Percentiles rank a stretch among this genome's conserved stretches.
Evolutionary conservation across 352 stramenopile genomes (phyloP).

Genomic region (Achlya hypogyna): DNA sequence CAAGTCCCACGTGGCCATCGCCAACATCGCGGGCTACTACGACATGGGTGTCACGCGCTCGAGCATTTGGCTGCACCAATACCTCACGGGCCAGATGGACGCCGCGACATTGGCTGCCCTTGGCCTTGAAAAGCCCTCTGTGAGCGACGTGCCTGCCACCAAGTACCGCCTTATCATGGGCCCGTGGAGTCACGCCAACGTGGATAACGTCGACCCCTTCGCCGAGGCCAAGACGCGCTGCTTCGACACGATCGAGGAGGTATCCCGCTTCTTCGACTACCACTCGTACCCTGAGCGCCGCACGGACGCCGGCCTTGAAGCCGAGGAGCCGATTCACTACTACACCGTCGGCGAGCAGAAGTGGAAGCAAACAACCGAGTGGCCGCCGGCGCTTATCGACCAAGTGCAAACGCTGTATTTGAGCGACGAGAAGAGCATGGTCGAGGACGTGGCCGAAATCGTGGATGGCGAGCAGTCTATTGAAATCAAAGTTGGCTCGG

Average conservation of each 20-base stretch:
- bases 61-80: slow-evolving; percentile 67
- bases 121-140: slow-evolving; percentile 33
- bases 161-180: slow-evolving; percentile 65
- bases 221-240: slow-evolving; percentile 74
- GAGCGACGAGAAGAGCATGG: slow-evolving; percentile 40
- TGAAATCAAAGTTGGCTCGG: not conserved
- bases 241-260: slow-evolving; percentile 75
- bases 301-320: slow-evolving; percentile 35
- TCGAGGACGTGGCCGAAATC: slow-evolving; percentile 7
- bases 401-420: slow-evolving; percentile 43
- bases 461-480: not conserved
- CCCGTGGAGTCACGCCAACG: slow-evolving; percentile 72
- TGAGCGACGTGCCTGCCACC: slow-evolving; percentile 29
- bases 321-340: slow-evolving; percentile 72
- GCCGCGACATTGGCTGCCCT: slow-evolving; percentile 39
- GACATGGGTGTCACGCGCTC: slow-evolving; percentile 64
- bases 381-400: slow-evolving; percentile 51
- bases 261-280: slow-evolving; percentile 78
- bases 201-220: slow-evolving; percentile 74
- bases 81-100: slow-evolving; percentile 70
- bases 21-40: slow-evolving; percentile 67
- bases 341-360: slow-evolving; percentile 65
- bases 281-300: slow-evolving; percentile 62
- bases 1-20: slow-evolving; percentile 54
- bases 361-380: slow-evolving; percentile 55